These are phyloP conservation scores for Malus asiatica DNA, from an alignment of 306 rosid genomes.

Conservation along the genomic window DNA sequence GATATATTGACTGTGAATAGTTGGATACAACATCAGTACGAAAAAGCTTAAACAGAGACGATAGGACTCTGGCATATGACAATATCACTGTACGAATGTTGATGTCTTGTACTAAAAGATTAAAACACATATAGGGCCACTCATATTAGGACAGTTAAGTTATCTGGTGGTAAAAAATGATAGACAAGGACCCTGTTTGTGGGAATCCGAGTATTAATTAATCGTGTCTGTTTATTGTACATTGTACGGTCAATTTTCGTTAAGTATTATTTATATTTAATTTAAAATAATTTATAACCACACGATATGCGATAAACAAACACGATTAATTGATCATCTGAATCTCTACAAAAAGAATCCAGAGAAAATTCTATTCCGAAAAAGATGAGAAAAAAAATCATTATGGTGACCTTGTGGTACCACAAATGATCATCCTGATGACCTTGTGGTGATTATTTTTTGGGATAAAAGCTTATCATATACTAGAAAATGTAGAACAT, in stretches of 20 bases:
- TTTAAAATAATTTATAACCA: no score
- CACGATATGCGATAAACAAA: accelerated
- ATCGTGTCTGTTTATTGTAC: accelerated
- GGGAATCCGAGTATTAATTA: no score
- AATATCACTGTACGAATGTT: not conserved
- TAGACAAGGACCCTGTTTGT: no score
- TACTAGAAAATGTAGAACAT: no score
- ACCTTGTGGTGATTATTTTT: not conserved
- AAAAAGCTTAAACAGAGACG: not conserved
- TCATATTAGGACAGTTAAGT: not conserved
- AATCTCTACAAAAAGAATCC: no score
- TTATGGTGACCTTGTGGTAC: not conserved
- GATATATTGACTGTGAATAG: no score
- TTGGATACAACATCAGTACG: not conserved
- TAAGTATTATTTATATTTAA: no score
- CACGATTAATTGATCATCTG: no score
- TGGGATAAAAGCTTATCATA: no score
- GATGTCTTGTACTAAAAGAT: not conserved
- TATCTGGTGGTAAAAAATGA: not conserved
- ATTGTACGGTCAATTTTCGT: accelerated
- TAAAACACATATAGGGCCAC: not conserved
- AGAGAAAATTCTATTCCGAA: no score
- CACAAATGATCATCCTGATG: not conserved
- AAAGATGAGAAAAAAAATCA: not conserved
- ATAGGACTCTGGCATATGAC: not conserved